These are phyloP conservation scores for Solanum verrucosum DNA, from an alignment of 257 asterid genomes.

Conservation along the genomic window DNA sequence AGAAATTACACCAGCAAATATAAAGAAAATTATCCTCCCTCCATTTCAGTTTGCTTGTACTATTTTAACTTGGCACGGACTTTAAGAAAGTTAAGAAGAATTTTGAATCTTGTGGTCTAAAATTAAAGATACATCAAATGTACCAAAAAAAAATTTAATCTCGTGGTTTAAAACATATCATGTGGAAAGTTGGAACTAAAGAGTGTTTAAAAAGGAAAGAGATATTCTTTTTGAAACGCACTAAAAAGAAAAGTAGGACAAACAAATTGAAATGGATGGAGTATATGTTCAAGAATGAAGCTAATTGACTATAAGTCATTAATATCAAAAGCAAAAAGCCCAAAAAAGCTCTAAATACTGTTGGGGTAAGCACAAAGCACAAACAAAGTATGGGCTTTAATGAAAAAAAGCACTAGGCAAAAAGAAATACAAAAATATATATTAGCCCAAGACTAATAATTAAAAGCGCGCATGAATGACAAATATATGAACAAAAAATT, in stretches of 20 bases:
- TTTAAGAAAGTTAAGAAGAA: neutral
- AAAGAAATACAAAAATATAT: neutral
- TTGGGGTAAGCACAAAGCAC: neutral
- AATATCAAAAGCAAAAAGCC: neutral
- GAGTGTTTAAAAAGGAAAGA: neutral
- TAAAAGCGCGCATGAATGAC: neutral
- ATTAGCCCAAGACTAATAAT: neutral
- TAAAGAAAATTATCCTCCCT: neutral
- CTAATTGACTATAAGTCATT: neutral
- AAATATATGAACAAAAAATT: neutral
- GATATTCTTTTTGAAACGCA: neutral
- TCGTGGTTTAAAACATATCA: neutral
- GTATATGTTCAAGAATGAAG: neutral
- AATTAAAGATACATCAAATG: neutral
- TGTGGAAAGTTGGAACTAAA: rapidly evolving
- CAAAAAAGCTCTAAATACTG: rapidly evolving
- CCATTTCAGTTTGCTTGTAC: neutral
- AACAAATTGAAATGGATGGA: too few species aligned
- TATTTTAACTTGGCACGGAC: neutral
- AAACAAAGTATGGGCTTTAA: neutral
- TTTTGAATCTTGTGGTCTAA: neutral
- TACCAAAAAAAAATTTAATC: neutral
- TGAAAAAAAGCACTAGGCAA: neutral
- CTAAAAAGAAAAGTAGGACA: neutral
- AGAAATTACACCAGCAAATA: neutral